Conservation (phyloP, 257 asterid genomes). For the Perilla frutescens region DNA sequence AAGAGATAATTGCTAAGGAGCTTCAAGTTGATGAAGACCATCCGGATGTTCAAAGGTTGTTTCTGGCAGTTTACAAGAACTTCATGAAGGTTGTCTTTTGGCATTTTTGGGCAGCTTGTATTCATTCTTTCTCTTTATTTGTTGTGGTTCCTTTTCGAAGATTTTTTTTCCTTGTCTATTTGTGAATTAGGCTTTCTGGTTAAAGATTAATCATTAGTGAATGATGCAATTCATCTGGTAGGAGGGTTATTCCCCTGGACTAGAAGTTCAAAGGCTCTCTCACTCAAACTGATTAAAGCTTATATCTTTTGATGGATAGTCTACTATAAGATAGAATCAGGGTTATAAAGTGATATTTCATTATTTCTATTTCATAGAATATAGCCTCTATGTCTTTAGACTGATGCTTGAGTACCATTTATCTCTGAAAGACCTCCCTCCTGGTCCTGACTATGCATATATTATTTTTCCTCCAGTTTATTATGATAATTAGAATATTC, state of each 20-base stretch:
- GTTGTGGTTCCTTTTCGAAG: neutral
- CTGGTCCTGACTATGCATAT: slow-evolving; percentile 10
- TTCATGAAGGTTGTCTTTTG: slow-evolving; percentile 80
- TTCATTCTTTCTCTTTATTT: neutral
- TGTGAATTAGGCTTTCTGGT: neutral
- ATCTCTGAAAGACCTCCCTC: slow-evolving; percentile 1
- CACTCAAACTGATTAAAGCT: slow-evolving; percentile 4
- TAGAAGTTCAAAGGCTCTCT: neutral
- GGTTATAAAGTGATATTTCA: neutral
- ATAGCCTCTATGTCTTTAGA: neutral
- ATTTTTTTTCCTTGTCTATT: neutral
- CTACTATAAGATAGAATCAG: neutral
- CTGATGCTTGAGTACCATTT: slow-evolving; percentile 5
- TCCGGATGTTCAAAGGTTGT: slow-evolving; percentile 77
- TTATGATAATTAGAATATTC: neutral
- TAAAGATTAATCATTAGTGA: slow-evolving; percentile 7
- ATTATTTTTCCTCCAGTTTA: slow-evolving; percentile 2
- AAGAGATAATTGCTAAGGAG: slow-evolving; percentile 88
- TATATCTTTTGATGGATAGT: slow-evolving; percentile 3
- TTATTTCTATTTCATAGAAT: neutral
- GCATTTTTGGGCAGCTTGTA: neutral
- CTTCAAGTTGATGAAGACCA: slow-evolving; percentile 77
- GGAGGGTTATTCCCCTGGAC: slow-evolving; percentile 5
- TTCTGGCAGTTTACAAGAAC: slow-evolving; percentile 80
- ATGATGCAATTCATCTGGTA: slow-evolving; percentile 1